Conservation (phyloP, 176 grass and related monocot species). For the Chloris gayana region DNA sequence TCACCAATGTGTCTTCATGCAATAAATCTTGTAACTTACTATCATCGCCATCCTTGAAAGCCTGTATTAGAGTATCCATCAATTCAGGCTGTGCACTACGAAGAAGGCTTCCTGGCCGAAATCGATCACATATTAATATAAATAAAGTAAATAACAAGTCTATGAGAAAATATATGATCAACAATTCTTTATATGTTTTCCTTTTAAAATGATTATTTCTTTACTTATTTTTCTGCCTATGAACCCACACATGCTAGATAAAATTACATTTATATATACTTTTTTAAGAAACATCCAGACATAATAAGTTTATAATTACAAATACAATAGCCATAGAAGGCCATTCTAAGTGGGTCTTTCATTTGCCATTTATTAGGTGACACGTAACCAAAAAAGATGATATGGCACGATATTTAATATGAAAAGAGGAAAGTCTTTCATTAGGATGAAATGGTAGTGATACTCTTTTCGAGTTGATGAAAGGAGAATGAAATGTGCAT, state of each 20-base stretch:
- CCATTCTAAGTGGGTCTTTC: too few relatives aligned
- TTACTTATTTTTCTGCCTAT: neutral
- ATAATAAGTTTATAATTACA: neutral
- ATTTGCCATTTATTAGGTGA: too few relatives aligned
- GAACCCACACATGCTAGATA: neutral
- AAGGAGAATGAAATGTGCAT: too few relatives aligned
- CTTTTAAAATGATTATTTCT: neutral
- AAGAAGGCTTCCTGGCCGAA: conserved; percentile 74
- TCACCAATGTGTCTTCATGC: conserved; percentile 36
- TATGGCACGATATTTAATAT: too few relatives aligned
- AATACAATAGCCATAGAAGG: neutral
- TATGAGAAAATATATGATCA: neutral
- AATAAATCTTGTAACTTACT: conserved; percentile 52
- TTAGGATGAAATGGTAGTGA: too few relatives aligned
- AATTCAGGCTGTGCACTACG: conserved; percentile 81
- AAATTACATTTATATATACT: neutral
- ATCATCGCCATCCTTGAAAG: conserved; percentile 78
- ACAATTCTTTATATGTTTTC: neutral
- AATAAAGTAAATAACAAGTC: neutral
- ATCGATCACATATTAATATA: conserved; percentile 24
- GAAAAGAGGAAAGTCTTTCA: too few relatives aligned
- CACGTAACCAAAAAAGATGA: too few relatives aligned
- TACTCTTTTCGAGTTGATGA: too few relatives aligned
- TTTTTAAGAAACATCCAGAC: neutral
- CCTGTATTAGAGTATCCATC: conserved; percentile 92